Evolutionary conservation across 495 filamentous ascomycete species (phyloP).

Genomic region (Penicillium lividum): DNA sequence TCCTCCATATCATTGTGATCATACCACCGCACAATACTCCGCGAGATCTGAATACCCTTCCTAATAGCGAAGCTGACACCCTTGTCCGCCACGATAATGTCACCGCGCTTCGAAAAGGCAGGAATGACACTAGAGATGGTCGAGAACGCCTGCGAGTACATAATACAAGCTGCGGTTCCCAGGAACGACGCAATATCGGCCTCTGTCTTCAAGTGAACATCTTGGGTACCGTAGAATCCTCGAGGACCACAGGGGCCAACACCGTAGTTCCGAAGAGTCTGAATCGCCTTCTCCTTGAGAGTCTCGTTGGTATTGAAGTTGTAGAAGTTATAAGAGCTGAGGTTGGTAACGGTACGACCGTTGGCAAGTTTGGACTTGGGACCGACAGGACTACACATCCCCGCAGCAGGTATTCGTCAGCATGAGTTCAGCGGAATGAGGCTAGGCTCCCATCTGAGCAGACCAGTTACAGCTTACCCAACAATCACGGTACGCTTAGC

Average conservation of each 20-base stretch:
- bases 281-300: conserved; percentile 91
- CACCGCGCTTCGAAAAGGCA: conserved; percentile 92
- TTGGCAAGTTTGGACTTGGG: conserved; percentile 87
- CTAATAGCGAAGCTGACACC: conserved; percentile 92
- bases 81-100: conserved; percentile 97
- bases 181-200: conserved; percentile 88
- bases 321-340: conserved; percentile 94
- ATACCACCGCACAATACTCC: conserved; percentile 90
- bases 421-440: neutral
- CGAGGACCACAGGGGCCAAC: conserved; percentile 96
- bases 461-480: conserved; percentile 56
- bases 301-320: conserved; percentile 91
- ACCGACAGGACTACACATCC: conserved; percentile 69
- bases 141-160: conserved; percentile 93
- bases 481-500: conserved; percentile 86
- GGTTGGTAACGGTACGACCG: conserved; percentile 86
- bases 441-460: neutral
- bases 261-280: conserved; percentile 90
- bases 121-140: conserved; percentile 94
- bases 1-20: conserved; percentile 97
- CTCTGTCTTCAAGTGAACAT: conserved; percentile 97
- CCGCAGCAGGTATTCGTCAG: conserved; percentile 17
- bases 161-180: conserved; percentile 82
- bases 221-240: conserved; percentile 97
- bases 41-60: conserved; percentile 88